These are phyloP conservation scores for Jacaranda mimosifolia DNA, from an alignment of 257 asterid species.

Conservation along the genomic window DNA sequence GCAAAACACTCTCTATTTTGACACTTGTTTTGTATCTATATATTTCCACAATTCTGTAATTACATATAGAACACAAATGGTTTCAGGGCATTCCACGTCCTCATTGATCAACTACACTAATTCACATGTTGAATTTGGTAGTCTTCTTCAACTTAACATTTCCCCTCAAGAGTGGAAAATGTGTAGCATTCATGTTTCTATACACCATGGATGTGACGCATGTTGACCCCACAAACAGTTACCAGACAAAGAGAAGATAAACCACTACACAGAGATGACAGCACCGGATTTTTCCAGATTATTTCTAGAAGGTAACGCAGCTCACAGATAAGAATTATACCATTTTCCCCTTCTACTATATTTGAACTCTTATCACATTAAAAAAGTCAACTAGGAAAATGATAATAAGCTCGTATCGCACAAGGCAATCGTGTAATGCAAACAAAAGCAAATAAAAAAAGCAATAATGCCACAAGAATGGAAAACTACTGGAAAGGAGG, in stretches of 20 bases:
- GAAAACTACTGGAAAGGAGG: neutral
- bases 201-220: neutral
- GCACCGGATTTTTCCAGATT: neutral
- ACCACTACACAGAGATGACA: neutral
- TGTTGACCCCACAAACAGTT: neutral
- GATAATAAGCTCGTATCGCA: conserved; percentile 16
- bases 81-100: conserved; percentile 7
- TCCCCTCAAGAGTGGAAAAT: neutral
- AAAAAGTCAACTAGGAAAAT: neutral
- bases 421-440: conserved; percentile 6
- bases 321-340: neutral
- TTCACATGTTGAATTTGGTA: conserved; percentile 4
- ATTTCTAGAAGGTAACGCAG: neutral
- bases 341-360: neutral
- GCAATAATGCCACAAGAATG: neutral
- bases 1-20: neutral
- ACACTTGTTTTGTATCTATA: neutral
- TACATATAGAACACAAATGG: neutral
- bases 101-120: neutral
- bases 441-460: neutral
- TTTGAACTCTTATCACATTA: neutral
- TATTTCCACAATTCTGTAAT: neutral
- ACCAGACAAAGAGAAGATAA: neutral
- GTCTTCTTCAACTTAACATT: neutral
- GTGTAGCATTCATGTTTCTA: neutral